Evolutionary conservation across 495 filamentous ascomycete species (phyloP).

Genomic region (Penicillium fimorum): DNA sequence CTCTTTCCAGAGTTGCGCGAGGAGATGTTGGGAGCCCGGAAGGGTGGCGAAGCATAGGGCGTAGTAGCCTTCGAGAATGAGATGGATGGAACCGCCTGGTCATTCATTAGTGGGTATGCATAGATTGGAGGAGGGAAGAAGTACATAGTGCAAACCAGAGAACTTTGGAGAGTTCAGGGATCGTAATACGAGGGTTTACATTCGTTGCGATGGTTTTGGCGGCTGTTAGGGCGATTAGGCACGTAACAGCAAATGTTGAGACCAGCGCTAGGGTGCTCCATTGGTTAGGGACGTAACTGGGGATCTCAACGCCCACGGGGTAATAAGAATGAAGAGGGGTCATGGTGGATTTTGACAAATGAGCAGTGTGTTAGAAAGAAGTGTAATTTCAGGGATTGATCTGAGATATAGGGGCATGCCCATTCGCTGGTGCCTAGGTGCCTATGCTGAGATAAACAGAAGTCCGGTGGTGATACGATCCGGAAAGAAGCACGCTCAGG

Average conservation of each 20-base stretch:
- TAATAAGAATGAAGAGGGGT: constrained; percentile 57
- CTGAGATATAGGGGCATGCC: not conserved
- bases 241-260: constrained; percentile 45
- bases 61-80: constrained; percentile 76
- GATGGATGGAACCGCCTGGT: constrained; percentile 60
- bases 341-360: not conserved
- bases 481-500: not conserved
- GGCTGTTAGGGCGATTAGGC: constrained; percentile 41
- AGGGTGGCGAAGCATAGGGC: constrained; percentile 54
- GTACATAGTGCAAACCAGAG: constrained; percentile 57
- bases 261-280: constrained; percentile 45
- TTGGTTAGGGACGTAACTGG: constrained; percentile 54
- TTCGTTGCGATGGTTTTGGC: constrained; percentile 41
- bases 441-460: too few species aligned
- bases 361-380: not conserved
- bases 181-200: constrained; percentile 38
- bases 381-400: not conserved
- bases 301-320: constrained; percentile 53
- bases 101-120: not conserved
- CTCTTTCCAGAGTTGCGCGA: constrained; percentile 80
- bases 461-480: not conserved
- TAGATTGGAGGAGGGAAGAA: not conserved
- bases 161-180: constrained; percentile 43
- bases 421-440: not conserved
- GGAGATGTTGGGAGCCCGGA: constrained; percentile 46